Conservation (phyloP, 1,139 yeast genomes). For the Hanseniaspora uvarum region DNA sequence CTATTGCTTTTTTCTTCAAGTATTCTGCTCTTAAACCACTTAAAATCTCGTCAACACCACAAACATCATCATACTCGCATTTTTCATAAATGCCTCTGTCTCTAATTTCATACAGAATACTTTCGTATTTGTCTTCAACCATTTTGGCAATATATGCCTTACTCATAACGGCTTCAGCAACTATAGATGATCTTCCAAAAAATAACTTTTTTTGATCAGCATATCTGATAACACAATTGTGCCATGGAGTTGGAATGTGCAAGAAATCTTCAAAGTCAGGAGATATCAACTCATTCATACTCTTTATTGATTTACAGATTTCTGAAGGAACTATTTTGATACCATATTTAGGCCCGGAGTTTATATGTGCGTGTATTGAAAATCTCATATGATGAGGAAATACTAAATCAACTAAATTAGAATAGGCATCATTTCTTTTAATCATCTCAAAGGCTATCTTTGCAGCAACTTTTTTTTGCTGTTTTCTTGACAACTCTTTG, state of each 20-base stretch:
- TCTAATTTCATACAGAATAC: background rate
- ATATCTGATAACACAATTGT: conserved; percentile 43
- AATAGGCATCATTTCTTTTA: conserved; percentile 54
- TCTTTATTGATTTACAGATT: conserved; percentile 36
- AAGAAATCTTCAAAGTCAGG: conserved; percentile 39
- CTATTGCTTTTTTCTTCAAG: background rate
- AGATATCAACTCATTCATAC: conserved; percentile 34
- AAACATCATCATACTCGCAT: conserved; percentile 1
- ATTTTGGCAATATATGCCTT: conserved; percentile 31
- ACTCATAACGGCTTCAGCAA: conserved; percentile 31
- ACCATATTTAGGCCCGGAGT: conserved; percentile 51
- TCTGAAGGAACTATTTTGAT: conserved; percentile 40
- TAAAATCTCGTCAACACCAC: conserved; percentile 1
- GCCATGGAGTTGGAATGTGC: conserved; percentile 63
- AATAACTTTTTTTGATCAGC: conserved; percentile 28
- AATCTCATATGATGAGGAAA: conserved; percentile 51
- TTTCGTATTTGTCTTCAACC: conserved; percentile 21
- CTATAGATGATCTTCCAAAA: conserved; percentile 32
- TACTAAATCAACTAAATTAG: conserved; percentile 48
- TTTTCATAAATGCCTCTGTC: background rate
- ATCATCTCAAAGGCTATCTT: conserved; percentile 56
- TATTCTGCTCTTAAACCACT: background rate
- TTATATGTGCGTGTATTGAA: conserved; percentile 52
- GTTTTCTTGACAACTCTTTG: conserved; percentile 37
- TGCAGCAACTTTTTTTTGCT: conserved; percentile 42